Percentiles rank a stretch among this genome's conserved stretches.
Evolutionary conservation across 306 rosid species (phyloP).

Genomic region (Ammopiptanthus mongolicus): DNA sequence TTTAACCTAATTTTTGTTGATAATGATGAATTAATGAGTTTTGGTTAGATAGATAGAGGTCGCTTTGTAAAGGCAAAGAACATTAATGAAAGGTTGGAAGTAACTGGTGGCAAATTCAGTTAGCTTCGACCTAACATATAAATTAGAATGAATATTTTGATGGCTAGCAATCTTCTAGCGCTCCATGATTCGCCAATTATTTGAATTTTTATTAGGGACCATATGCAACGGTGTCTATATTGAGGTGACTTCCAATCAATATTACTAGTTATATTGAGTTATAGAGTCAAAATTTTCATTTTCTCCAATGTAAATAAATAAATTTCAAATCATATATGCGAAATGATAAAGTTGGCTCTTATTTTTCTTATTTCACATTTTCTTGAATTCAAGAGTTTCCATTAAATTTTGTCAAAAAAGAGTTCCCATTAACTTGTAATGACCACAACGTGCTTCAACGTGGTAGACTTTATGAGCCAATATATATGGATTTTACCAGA

Average conservation of each 20-base stretch:
- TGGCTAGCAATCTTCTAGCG: constrained; percentile 21
- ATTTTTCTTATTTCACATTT: constrained; percentile 3
- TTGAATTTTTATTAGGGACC: constrained; percentile 28
- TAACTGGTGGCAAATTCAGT: constrained; percentile 36
- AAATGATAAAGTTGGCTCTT: constrained; percentile 11
- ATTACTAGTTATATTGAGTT: neutral
- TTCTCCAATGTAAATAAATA: neutral
- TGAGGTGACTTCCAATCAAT: constrained; percentile 13
- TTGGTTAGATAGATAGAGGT: constrained; percentile 23
- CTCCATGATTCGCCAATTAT: constrained; percentile 21
- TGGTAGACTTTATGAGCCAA: constrained; percentile 41
- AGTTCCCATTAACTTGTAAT: constrained; percentile 21
- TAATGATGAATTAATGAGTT: constrained; percentile 15
- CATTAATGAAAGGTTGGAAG: constrained; percentile 45
- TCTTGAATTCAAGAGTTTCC: constrained; percentile 15
- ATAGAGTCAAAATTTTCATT: neutral
- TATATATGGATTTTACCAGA: constrained; percentile 12
- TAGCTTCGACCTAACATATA: constrained; percentile 48
- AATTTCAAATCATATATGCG: constrained; percentile 17
- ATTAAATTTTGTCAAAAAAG: too few species aligned
- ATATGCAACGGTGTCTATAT: constrained; percentile 13
- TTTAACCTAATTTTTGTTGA: neutral
- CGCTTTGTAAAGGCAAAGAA: constrained; percentile 23
- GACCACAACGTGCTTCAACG: constrained; percentile 60
- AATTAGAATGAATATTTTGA: constrained; percentile 39